Base-by-base conservation (phyloP, 257 asterid genomes). In the Henckelia pumila region DNA sequence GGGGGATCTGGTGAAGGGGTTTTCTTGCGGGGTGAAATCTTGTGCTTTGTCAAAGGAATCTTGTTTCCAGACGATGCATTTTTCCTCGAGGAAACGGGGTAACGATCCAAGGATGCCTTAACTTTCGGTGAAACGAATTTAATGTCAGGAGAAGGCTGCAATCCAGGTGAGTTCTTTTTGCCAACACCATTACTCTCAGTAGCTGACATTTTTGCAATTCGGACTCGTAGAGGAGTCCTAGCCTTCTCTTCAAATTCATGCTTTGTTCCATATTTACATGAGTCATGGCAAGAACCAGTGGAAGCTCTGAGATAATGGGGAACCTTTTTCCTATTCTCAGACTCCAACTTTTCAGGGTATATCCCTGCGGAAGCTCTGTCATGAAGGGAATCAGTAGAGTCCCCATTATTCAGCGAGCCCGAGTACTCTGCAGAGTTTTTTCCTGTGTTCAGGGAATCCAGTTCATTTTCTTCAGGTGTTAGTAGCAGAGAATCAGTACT, bases 241-340 rank as follows among this genome's bases (percentile, higher is more conserved):
- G 82, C 56, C 57, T 76, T 67, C 65, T 71, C 72, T 49, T 78
- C 80, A 53, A 63, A 30, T 16, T 73, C 71, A 7, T 71, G 81
- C 55, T 67, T 82, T 63, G 70, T 55, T 5, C 98, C 98, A 64
- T 75, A 84, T 72, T 92, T 92, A 77, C 98, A 89, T 56, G 84
- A 70, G 73, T 92, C 98, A 47, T 92, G 98, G 80, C 98, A 87
- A 64, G 98, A 85, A 62, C 95, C 95, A 26, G 85, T 87, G 17
- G 95, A 89, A 61, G 95, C 89, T 82, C 74, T 79, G 57, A 85
- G 96, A 78, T 91, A 86, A 71, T 66, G 76, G 2, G 98, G 98
- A 55, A 80, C 47, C 7, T n/a, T 40, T 20, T 68, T 67, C 58
- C 69, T 63, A 7, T 58, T 61, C 58, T 64, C 53, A 65, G 82